Percentiles rank a stretch among this genome's conserved stretches.
Conservation (phyloP, 2,329 filamentous ascomycete genomes). For the Colletotrichum sp. region DNA sequence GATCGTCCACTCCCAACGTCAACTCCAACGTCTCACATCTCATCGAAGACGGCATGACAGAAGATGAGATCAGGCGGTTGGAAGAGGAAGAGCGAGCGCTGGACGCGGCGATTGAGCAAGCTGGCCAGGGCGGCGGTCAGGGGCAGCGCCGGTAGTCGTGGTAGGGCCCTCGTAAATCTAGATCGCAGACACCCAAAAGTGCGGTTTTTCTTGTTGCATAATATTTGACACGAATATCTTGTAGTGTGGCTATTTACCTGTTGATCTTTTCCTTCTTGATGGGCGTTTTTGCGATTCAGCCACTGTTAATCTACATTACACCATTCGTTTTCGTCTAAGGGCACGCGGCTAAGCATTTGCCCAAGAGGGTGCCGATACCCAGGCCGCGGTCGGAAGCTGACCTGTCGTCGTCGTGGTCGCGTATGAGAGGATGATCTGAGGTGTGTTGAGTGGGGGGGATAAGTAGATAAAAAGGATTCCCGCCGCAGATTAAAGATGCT, state of each 20-base stretch:
- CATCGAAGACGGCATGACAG: constrained; percentile 66
- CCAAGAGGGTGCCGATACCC: neutral
- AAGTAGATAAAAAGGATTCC: neutral
- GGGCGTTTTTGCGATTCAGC: neutral
- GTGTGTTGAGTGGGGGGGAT: neutral
- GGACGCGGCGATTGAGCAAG: constrained; percentile 60
- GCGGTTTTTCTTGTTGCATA: neutral
- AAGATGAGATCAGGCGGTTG: constrained; percentile 57
- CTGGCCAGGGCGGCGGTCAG: constrained; percentile 26
- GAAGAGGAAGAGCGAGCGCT: constrained; percentile 64
- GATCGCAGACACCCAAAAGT: neutral
- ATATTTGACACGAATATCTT: neutral
- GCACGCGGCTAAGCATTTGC: neutral
- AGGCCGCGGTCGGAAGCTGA: neutral
- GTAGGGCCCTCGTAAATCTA: neutral
- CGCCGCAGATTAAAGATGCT: neutral
- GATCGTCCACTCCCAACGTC: constrained; percentile 24
- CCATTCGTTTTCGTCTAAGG: neutral
- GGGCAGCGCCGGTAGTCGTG: neutral
- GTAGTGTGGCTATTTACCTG: neutral
- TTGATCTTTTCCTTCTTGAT: neutral
- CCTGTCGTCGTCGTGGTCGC: neutral
- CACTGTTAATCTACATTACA: neutral
- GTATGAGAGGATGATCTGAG: neutral
- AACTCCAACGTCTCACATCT: constrained; percentile 52